Percentiles rank a stretch among this genome's conserved stretches.
These are phyloP conservation scores for Barbarea vulgaris DNA, from an alignment of 345 rosid species.

Conservation along the genomic window DNA sequence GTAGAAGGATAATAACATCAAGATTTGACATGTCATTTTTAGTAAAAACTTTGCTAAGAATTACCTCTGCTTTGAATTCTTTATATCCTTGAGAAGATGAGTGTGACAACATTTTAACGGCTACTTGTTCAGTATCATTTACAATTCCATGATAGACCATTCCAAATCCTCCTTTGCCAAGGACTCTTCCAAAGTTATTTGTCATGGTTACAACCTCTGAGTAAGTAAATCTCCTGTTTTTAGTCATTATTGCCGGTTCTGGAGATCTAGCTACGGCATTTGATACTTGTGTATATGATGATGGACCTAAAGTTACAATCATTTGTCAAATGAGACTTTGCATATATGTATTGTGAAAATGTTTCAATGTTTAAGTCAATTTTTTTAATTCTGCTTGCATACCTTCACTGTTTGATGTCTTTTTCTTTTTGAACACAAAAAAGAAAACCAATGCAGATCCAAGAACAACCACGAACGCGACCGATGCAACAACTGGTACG, in stretches of 20 bases:
- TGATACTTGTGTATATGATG: conserved; percentile 10
- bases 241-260: no score
- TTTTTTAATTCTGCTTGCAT: background rate
- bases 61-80: conserved; percentile 55
- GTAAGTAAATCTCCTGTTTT: no score
- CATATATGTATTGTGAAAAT: no score
- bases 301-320: background rate
- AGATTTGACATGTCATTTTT: background rate
- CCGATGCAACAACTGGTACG: conserved; percentile 38
- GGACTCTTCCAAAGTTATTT: conserved; percentile 42
- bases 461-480: conserved; percentile 33
- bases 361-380: background rate
- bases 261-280: background rate
- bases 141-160: conserved; percentile 49
- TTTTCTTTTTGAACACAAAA: conserved; percentile 31
- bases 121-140: conserved; percentile 43
- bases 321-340: background rate
- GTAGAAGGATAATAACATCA: background rate
- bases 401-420: conserved; percentile 29
- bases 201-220: conserved; percentile 3
- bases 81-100: conserved; percentile 54
- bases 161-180: conserved; percentile 58
- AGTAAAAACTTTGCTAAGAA: background rate
- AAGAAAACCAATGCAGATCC: conserved; percentile 25
- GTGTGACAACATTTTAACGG: conserved; percentile 50